Evolutionary conservation across 192 early-diverging fungal genomes (phyloP), one percentile per base, ranked within the genome.

Genomic region (Mortierella alpina): DNA sequence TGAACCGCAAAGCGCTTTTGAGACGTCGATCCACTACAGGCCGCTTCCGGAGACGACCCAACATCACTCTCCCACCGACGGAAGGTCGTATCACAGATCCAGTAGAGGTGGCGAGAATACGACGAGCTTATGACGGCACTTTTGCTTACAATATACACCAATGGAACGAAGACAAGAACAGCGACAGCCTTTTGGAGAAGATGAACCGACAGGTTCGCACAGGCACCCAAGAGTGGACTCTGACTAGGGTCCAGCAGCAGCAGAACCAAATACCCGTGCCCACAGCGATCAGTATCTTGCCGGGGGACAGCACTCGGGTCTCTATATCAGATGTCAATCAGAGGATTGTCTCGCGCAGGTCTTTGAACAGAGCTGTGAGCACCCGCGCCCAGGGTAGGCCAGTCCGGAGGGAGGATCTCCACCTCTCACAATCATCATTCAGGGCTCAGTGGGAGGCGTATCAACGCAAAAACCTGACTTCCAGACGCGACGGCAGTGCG

Each of bases 101-200:
- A 12, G 59, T 61, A 0, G 65, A 67, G 9, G 73, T 75, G 6
- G 73, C 66, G 3, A 66, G 73, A 23, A 61, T 75, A 51, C 58
- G 73, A 18, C 41, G 73, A 9, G 64, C 57, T 13, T 68, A 75
- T 31, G 52, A 39, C 39, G 31, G 48, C 11, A 13, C 15, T 64
- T 7, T 14, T 2, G 58, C 14, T 6, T 17, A 8, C 10, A 59
- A 14, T 14, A 41, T 2, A 50, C 55, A 6, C 61, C 20, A 63
- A 22, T n/a, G 22, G 3, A 23, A 46, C 41, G 23, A 7, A 9
- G 22, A 52, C 5, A 45, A n/a, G 59, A 11, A 20, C 13, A 53
- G 15, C 11, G 67, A 51, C 48, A 10, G 7, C n/a, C 57, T 59
- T 1, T 59, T 69, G 47, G 67, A 70, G 48, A 70, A 61, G 8